phyloP scores from a whole-genome alignment of 441 rosid genomes.

The Pelargonium myrrhifolium region DNA sequence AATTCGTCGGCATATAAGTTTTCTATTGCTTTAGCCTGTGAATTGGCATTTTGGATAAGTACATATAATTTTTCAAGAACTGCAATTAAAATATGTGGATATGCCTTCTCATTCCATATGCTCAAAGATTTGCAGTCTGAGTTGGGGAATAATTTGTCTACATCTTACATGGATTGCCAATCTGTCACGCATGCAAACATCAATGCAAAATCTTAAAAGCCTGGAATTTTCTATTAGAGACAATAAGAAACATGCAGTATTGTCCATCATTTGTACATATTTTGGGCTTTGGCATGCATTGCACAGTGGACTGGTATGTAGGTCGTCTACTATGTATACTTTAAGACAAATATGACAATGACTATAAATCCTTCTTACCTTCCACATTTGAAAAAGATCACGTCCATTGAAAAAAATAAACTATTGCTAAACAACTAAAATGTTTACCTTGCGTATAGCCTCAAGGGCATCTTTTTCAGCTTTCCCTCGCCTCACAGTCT shows the following conservation, averaged over 20 bases:
- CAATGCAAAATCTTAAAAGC: no score
- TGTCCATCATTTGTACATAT: not conserved
- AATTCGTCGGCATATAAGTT: slow-evolving; percentile 46
- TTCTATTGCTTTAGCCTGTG: slow-evolving; percentile 60
- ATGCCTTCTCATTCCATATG: not conserved
- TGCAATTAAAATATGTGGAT: not conserved
- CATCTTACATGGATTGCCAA: no score
- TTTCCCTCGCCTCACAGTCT: slow-evolving; percentile 51
- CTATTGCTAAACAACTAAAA: not conserved
- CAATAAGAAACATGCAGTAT: not conserved
- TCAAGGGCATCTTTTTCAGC: slow-evolving; percentile 64
- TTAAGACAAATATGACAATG: not conserved
- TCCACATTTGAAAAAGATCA: not conserved
- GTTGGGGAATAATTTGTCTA: no score
- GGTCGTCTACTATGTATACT: not conserved
- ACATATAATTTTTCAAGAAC: slow-evolving; percentile 14
- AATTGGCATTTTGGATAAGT: slow-evolving; percentile 20
- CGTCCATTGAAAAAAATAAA: not conserved
- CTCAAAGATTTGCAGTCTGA: no score
- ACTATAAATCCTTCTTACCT: not conserved
- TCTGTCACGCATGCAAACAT: no score
- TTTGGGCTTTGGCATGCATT: not conserved
- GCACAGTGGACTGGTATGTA: not conserved
- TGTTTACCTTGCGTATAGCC: slow-evolving; percentile 57
- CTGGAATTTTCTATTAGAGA: no score